Evolutionary conservation across 805 yeast genomes (phyloP).

Genomic region (Candida coleopterorum): DNA sequence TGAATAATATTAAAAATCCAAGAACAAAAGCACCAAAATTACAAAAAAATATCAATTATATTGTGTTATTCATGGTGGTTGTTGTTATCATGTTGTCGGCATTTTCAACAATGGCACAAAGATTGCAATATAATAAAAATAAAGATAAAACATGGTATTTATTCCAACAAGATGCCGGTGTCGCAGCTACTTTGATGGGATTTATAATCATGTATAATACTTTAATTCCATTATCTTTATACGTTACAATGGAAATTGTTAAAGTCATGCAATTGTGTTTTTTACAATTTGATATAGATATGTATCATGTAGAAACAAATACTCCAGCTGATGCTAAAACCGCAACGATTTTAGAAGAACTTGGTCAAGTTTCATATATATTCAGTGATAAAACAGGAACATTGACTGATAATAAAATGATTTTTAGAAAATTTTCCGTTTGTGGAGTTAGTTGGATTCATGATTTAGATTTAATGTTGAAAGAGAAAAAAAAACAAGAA

Average conservation of each 20-base stretch:
- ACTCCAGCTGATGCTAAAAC: slow-evolving; percentile 95
- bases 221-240: slow-evolving; percentile 87
- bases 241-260: slow-evolving; percentile 94
- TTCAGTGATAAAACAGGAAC: slow-evolving; percentile 98
- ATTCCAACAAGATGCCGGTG: slow-evolving; percentile 66
- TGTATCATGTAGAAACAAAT: slow-evolving; percentile 79
- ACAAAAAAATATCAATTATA: slow-evolving; percentile 75
- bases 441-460: slow-evolving; percentile 91
- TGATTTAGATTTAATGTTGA: slow-evolving; percentile 48
- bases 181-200: slow-evolving; percentile 89
- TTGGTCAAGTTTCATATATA: slow-evolving; percentile 93
- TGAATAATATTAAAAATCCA: slow-evolving; percentile 89
- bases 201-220: slow-evolving; percentile 97
- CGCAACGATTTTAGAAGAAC: slow-evolving; percentile 90
- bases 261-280: slow-evolving; percentile 80
- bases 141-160: slow-evolving; percentile 66
- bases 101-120: slow-evolving; percentile 78
- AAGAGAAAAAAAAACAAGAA: slow-evolving; percentile 6
- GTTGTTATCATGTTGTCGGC: slow-evolving; percentile 72
- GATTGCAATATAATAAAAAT: slow-evolving; percentile 41
- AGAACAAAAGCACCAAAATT: slow-evolving; percentile 90
- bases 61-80: slow-evolving; percentile 82
- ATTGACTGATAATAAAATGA: slow-evolving; percentile 89
- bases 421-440: slow-evolving; percentile 82
- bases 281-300: slow-evolving; percentile 87